Evolutionary conservation across 2,329 filamentous ascomycete species (phyloP).

Genomic region (Myriosclerotinia curreyana): DNA sequence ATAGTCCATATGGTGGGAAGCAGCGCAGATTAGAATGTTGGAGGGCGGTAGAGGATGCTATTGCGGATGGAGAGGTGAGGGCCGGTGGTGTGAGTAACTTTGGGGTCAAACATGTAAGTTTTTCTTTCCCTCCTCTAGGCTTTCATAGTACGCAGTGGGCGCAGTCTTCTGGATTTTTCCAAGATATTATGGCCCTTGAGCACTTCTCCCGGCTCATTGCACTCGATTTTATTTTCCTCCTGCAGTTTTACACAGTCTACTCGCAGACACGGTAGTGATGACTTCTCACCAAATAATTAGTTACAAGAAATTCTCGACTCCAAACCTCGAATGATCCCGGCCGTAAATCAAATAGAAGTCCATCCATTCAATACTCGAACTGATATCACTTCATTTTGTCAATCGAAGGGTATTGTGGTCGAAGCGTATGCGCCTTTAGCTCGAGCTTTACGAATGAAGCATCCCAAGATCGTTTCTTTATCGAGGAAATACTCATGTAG

Average conservation of each 20-base stretch:
- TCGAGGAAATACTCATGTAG: constrained; percentile 67
- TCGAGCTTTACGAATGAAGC: constrained; percentile 65
- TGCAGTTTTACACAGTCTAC: neutral
- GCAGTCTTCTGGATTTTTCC: neutral
- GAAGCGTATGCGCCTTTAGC: constrained; percentile 80
- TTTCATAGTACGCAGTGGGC: neutral
- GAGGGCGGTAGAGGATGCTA: constrained; percentile 73
- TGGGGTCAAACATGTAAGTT: constrained; percentile 66
- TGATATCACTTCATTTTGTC: constrained; percentile 64
- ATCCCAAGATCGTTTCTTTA: constrained; percentile 60
- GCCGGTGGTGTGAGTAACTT: constrained; percentile 77
- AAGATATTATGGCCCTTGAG: neutral
- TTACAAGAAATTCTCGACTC: constrained; percentile 37
- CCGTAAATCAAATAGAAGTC: constrained; percentile 78
- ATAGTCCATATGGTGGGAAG: constrained; percentile 74
- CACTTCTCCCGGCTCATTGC: no score
- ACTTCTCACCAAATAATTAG: constrained; percentile 29
- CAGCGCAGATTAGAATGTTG: constrained; percentile 67
- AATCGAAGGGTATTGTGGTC: constrained; percentile 63
- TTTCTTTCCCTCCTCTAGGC: neutral
- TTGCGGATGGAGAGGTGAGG: constrained; percentile 66
- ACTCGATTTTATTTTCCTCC: neutral
- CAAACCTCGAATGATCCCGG: constrained; percentile 55
- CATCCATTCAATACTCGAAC: constrained; percentile 77
- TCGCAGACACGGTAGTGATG: neutral